Conservation (phyloP, 495 filamentous ascomycete genomes). For the Evernia prunastri region DNA sequence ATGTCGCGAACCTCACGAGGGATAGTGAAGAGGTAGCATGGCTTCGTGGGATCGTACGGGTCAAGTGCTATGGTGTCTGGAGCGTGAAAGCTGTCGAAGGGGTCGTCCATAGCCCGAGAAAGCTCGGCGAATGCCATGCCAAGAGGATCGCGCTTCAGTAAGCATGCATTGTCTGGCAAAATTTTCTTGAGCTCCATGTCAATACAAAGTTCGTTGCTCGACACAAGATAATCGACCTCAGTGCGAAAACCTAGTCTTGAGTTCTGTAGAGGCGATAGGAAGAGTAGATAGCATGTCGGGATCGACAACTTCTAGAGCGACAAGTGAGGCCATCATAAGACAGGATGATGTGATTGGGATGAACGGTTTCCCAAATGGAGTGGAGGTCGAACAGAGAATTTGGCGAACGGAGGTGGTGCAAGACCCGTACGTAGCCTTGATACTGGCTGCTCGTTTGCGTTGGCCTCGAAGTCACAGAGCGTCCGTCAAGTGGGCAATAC, state of each 20-base stretch:
- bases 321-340: not conserved
- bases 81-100: not conserved
- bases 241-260: not conserved
- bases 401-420: no score
- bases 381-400: not conserved
- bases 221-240: not conserved
- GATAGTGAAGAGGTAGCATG: not conserved
- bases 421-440: no score
- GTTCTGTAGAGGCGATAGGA: not conserved
- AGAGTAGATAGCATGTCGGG: not conserved
- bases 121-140: not conserved
- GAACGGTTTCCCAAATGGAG: not conserved
- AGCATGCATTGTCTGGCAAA: not conserved
- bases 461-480: no score
- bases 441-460: no score
- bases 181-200: not conserved
- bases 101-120: not conserved
- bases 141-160: not conserved
- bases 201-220: not conserved
- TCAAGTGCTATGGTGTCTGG: not conserved
- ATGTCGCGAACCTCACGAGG: constrained; percentile 8
- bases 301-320: not conserved
- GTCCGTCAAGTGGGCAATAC: no score
- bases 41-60: not conserved
- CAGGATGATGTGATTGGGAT: not conserved